Conservation (phyloP, 1,284 basidiomycete species). For the Termitomyces sp. region DNA sequence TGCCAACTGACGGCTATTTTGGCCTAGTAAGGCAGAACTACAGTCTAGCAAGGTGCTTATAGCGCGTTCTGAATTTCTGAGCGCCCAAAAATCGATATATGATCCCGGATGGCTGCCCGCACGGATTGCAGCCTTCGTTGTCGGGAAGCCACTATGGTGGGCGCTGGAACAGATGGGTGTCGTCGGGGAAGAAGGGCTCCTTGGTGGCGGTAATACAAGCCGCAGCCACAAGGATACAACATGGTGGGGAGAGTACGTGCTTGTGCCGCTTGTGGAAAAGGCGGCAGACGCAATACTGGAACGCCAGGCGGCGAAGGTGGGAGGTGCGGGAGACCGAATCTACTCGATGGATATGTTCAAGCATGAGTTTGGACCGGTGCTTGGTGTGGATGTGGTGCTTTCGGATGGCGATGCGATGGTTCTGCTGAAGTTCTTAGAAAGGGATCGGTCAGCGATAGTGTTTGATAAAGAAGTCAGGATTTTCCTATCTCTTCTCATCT, state of each 20-base stretch:
- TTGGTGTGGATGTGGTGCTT: conserved; percentile 40
- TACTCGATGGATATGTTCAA: conserved; percentile 64
- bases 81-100: conserved; percentile 58
- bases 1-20: conserved; percentile 19
- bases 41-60: conserved; percentile 34
- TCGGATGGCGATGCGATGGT: conserved; percentile 61
- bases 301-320: conserved; percentile 43
- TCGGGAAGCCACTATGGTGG: conserved; percentile 85
- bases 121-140: conserved; percentile 63
- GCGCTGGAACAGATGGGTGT: conserved; percentile 74
- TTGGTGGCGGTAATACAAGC: conserved; percentile 21
- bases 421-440: conserved; percentile 70
- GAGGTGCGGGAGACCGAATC: conserved; percentile 57
- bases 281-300: conserved; percentile 59
- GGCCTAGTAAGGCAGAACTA: conserved; percentile 61
- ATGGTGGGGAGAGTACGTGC: conserved; percentile 80
- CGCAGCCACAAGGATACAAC: conserved; percentile 47
- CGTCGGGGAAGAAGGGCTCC: conserved; percentile 52
- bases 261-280: conserved; percentile 59
- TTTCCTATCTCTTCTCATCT: background rate
- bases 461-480: conserved; percentile 58
- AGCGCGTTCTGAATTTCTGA: conserved; percentile 55
- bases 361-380: conserved; percentile 47
- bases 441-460: conserved; percentile 66
- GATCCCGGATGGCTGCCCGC: conserved; percentile 62